Evolutionary conservation across 176 grass and related monocot genomes (phyloP).

Genomic region (barley (Hordeum vulgare)): MorexV3_pseudomolecules_assembly NC_058518.1:466171809-466172308

Average conservation of each 20-base stretch:
- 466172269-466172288: background rate
- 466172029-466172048: background rate
- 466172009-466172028: constrained; percentile 46
- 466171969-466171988: constrained; percentile 31
- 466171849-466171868: constrained; percentile 42
- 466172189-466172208: too few species aligned
- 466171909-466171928: constrained; percentile 59
- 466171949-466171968: constrained; percentile 42
- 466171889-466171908: constrained; percentile 49
- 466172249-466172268: background rate
- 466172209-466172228: background rate
- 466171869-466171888: constrained; percentile 59
- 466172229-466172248: background rate
- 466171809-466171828: constrained; percentile 33
- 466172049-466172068: background rate
- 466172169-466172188: background rate
- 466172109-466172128: background rate
- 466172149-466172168: background rate
- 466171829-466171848: constrained; percentile 48
- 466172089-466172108: background rate
- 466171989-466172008: constrained; percentile 44
- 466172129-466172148: background rate
- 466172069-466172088: background rate
- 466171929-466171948: constrained; percentile 55
- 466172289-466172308: background rate